Conservation (phyloP, 805 yeast species). For the Pichia scutulata region DNA sequence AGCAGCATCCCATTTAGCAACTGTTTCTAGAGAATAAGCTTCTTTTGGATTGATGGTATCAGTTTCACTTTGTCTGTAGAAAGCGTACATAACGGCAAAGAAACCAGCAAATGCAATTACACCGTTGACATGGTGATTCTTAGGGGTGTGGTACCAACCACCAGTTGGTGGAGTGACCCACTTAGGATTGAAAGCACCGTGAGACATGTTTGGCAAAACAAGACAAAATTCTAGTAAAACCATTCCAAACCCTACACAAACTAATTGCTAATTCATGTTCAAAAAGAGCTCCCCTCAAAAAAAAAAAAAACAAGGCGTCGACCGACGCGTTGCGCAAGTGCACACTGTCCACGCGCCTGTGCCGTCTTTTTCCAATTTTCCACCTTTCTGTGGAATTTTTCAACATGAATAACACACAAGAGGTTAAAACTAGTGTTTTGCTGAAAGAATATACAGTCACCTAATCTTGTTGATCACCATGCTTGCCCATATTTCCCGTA, state of each 20-base stretch:
- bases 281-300: not conserved
- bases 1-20: conserved; percentile 43
- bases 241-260: not conserved
- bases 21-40: conserved; percentile 32
- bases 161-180: conserved; percentile 41
- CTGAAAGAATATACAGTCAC: too few species aligned
- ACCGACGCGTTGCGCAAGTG: not conserved
- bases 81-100: conserved; percentile 26
- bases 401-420: not conserved
- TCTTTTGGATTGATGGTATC: conserved; percentile 29
- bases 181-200: conserved; percentile 22
- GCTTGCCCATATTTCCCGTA: not conserved
- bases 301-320: not conserved
- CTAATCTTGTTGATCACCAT: not conserved
- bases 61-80: conserved; percentile 33
- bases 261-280: not conserved
- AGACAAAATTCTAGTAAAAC: not conserved
- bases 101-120: conserved; percentile 33
- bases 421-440: not conserved
- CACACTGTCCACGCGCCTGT: not conserved
- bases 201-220: conserved; percentile 13
- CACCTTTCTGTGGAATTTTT: not conserved
- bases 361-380: not conserved
- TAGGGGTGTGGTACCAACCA: conserved; percentile 50
- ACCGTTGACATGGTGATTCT: conserved; percentile 41